phyloP scores from a whole-genome alignment of 805 yeast species.

The Kodamaea neixiangensis region DNA sequence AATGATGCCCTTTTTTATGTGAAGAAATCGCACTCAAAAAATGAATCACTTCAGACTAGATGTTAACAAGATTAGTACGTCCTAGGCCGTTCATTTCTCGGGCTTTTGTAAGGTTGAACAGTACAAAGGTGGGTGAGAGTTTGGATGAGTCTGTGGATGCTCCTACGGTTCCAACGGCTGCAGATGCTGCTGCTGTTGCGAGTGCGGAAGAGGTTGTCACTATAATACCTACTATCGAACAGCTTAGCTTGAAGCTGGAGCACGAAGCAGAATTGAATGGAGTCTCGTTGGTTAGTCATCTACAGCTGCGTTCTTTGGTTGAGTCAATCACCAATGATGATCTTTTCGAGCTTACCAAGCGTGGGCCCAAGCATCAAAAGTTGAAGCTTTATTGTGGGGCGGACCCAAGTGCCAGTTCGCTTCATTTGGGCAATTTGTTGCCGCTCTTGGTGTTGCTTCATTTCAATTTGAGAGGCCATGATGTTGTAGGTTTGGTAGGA shows the following conservation, averaged over 20 bases:
- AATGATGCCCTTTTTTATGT: background rate
- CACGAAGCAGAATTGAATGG: slow-evolving; percentile 23
- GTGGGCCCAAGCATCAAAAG: slow-evolving; percentile 24
- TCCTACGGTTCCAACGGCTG: slow-evolving; percentile 7
- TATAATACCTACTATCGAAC: slow-evolving; percentile 38
- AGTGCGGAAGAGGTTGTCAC: slow-evolving; percentile 16
- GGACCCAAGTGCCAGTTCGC: slow-evolving; percentile 88
- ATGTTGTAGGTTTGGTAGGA: slow-evolving; percentile 81
- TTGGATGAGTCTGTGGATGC: background rate
- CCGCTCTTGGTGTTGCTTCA: slow-evolving; percentile 86
- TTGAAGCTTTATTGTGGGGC: slow-evolving; percentile 87
- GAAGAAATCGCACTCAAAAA: background rate
- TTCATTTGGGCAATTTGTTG: slow-evolving; percentile 87
- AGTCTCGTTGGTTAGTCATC: slow-evolving; percentile 35
- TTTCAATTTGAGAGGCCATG: slow-evolving; percentile 82
- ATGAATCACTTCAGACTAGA: background rate
- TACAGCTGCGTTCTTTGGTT: slow-evolving; percentile 38
- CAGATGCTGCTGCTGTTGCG: slow-evolving; percentile 8
- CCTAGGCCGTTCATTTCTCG: background rate
- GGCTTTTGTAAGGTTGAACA: background rate
- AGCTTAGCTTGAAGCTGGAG: slow-evolving; percentile 23
- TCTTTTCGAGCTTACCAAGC: slow-evolving; percentile 32
- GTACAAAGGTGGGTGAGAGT: background rate
- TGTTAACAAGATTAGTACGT: background rate
- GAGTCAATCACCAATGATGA: slow-evolving; percentile 42